Base-by-base conservation (phyloP, 768 basidiomycete genomes). In the Termitomyces sp. region DNA sequence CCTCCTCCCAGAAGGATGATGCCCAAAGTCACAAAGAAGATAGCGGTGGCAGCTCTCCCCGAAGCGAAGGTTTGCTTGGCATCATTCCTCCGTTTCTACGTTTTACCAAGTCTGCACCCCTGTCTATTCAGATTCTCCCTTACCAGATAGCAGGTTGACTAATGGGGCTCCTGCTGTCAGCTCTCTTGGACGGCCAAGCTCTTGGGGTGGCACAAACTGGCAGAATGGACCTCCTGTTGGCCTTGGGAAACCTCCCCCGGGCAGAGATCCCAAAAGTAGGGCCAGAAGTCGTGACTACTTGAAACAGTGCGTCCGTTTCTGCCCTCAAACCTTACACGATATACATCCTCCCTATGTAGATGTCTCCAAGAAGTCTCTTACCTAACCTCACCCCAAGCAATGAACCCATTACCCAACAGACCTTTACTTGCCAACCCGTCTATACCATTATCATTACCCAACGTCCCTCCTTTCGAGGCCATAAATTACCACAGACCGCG, bases 341-440 rank as follows among this genome's bases (percentile, higher is more conserved):
- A 51, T 71, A 10, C 8, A 60, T 44, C 61, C 57, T 41, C 38
- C 52, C 32, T 6, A 61, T 33, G 13, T 52, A 94, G 92, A 73
- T 98, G 97, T 73, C 79, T 99, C 26, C 97, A 98, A 75, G 97
- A 99, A 79, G 91, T 99, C 63, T 92, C 92, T 13, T 99, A 99
- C 72, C 78, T 99, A 54, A 99, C 97, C 1, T 98, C 96, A 0
- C 88, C 94, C 1, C 92, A 97, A 70, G 95, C 97, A 6, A 88
- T 98, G 82, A 99, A 99, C 70, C 97, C 97, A 45, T 79, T 98
- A 52, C 94, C 94, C 3, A 90, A 93, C 59, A 84, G 92, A 65
- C 89, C 92, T 2, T 77, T 93, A 56, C 72, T 87, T 57, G 84
- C 80, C 64, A 90, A 84, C 66, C 71, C 86, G 30, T 76, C 82